Conservation (phyloP, 2,329 filamentous ascomycete species). For the Fusarium multiceps region DNA sequence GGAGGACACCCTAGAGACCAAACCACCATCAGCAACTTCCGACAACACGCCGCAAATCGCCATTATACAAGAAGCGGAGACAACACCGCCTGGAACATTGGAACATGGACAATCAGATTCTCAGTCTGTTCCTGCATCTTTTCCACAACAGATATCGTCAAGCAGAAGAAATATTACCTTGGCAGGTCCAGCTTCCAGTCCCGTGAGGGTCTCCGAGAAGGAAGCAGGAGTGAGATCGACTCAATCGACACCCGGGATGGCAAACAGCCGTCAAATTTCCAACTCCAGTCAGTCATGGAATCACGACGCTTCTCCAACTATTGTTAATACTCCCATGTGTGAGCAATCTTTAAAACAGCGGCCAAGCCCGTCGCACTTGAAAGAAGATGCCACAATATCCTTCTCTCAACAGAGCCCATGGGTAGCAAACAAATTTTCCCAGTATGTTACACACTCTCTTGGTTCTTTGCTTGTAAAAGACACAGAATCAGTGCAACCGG, state of each 20-base stretch:
- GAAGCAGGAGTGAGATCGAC: background rate
- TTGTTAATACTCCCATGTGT: background rate
- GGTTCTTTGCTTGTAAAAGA: background rate
- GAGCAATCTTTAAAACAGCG: background rate
- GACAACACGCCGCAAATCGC: background rate
- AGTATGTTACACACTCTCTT: constrained; percentile 26
- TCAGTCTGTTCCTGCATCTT: constrained; percentile 13
- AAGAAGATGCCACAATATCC: constrained; percentile 15
- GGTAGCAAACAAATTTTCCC: constrained; percentile 36
- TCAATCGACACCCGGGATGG: background rate
- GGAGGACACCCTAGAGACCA: background rate
- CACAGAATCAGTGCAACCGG: background rate
- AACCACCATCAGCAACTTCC: background rate
- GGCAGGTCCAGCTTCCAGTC: background rate
- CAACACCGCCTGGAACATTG: background rate
- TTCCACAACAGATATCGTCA: background rate
- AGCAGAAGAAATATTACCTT: background rate
- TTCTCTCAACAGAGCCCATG: constrained; percentile 46
- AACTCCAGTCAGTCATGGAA: constrained; percentile 1
- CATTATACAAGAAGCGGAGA: background rate
- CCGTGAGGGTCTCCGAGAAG: background rate
- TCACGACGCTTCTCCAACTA: background rate
- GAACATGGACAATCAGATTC: background rate
- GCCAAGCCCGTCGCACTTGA: background rate
- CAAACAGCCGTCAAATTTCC: background rate